Evolutionary conservation across 2,329 filamentous ascomycete species (phyloP).

Genomic region (Penicillium polonicum): DNA sequence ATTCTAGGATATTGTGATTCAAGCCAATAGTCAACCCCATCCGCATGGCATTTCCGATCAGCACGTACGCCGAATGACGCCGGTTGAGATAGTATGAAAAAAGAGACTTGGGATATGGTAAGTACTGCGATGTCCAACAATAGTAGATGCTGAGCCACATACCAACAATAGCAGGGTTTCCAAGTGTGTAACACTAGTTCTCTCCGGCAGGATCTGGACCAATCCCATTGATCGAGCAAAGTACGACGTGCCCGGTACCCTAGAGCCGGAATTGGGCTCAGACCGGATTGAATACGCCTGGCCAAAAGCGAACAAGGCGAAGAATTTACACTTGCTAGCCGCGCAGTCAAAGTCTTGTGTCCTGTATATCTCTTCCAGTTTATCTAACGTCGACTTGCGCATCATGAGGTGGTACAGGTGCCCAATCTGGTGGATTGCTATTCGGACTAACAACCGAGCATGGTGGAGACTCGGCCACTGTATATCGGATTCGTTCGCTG

Average conservation of each 20-base stretch:
- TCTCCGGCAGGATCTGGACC: conserved; percentile 45
- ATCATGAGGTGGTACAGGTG: conserved; percentile 38
- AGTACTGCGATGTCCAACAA: neutral
- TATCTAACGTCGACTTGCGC: conserved; percentile 40
- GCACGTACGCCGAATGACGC: conserved; percentile 35
- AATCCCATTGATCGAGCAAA: conserved; percentile 44
- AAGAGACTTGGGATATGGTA: conserved; percentile 26
- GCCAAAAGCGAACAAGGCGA: conserved; percentile 47
- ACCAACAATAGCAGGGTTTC: conserved; percentile 45
- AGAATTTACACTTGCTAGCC: conserved; percentile 47
- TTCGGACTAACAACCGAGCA: conserved; percentile 38
- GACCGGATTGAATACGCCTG: conserved; percentile 47
- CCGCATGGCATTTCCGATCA: conserved; percentile 43
- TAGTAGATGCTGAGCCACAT: conserved; percentile 7
- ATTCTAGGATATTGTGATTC: conserved; percentile 43
- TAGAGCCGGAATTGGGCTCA: conserved; percentile 31
- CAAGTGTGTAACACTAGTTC: conserved; percentile 47
- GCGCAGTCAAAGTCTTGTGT: conserved; percentile 32
- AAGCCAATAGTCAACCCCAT: conserved; percentile 45
- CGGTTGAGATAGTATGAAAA: conserved; percentile 41
- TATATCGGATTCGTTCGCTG: conserved; percentile 29
- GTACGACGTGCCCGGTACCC: conserved; percentile 47
- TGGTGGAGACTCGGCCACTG: conserved; percentile 39
- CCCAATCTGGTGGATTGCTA: conserved; percentile 39
- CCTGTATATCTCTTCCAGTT: conserved; percentile 42